Percentiles rank a stretch among this genome's conserved stretches.
Conservation (phyloP, 257 asterid species). For the Solanum gandarillasii region DNA sequence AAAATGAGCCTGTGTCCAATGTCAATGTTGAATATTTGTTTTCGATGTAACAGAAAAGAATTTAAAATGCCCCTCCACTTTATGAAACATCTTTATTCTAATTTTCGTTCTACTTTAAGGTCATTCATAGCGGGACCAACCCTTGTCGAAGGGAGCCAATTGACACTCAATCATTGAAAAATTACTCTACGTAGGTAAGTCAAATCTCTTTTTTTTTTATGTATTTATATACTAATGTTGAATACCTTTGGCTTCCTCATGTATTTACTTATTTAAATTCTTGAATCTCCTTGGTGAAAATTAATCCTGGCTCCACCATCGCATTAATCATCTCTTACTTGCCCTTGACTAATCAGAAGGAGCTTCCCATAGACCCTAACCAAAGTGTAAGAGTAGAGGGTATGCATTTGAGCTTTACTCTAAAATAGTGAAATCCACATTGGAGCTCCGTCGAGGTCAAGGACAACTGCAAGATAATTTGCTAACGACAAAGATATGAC, state of each 20-base stretch:
- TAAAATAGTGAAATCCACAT: not conserved
- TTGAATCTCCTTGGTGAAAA: not conserved
- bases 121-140: not conserved
- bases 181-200: not conserved
- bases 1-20: slow-evolving; percentile 38
- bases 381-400: not conserved
- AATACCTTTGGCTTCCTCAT: not conserved
- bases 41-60: not conserved
- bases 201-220: not conserved
- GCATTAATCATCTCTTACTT: not conserved
- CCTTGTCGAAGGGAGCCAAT: not conserved
- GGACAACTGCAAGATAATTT: not conserved
- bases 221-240: not conserved
- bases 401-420: not conserved
- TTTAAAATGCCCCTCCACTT: not conserved
- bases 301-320: not conserved
- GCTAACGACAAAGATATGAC: not conserved
- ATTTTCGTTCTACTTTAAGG: not conserved
- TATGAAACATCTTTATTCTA: not conserved
- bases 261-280: not conserved
- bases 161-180: not conserved
- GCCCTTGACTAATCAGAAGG: not conserved
- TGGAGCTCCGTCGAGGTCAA: not conserved
- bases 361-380: not conserved
- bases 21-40: not conserved